Evolutionary conservation across 2,329 filamentous ascomycete genomes (phyloP), one percentile per base, ranked within the genome.

Genomic region (Periconia digitata): DNA sequence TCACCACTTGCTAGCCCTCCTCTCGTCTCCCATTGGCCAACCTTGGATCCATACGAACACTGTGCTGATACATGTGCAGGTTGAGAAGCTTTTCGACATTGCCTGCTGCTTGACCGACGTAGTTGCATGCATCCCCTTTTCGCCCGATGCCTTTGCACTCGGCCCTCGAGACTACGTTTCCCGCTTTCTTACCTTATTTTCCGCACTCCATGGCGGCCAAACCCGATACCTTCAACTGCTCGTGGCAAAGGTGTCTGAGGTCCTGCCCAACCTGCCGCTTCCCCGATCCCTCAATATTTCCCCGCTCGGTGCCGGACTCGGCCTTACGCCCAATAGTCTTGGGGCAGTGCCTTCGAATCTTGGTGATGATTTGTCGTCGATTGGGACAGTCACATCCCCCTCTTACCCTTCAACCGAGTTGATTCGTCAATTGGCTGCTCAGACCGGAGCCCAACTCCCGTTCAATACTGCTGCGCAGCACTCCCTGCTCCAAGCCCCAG

Each of bases 51-150:
- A 32, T 32, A 32, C 27, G 27, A 32, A 32, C 4, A 10, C 27
- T 3, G n/a, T 50, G 56, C 66, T 70, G 54, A 69, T 61, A 50
- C 29, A 29, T 46, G 39, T 49, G 50, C 58, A 86, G 82, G 84
- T 94, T 51, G 89, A 92, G 64, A 92, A 92, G 66, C 74, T 95
- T 12, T 82, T 94, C 59, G 87, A 92, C 56, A 82, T 92, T 29
- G 84, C 88, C 12, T 87, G 82, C 66, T 84, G 85, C 15, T 76
- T 94, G 52, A 86, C 81, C 7, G 87, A 92, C 54, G 85, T 89
- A 18, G 83, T 95, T 46, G 79, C 85, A 8, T 81, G 77, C 59
- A 78, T 82, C 4, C 78, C 79, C 1, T 77, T 85, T 43, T 82
- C 75, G 41, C 74, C 74, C 49, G 63, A 75, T 47, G 69, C 71